Base-by-base conservation (phyloP, 2,329 filamentous ascomycete genomes). In the Cytospora schulzeri region DNA sequence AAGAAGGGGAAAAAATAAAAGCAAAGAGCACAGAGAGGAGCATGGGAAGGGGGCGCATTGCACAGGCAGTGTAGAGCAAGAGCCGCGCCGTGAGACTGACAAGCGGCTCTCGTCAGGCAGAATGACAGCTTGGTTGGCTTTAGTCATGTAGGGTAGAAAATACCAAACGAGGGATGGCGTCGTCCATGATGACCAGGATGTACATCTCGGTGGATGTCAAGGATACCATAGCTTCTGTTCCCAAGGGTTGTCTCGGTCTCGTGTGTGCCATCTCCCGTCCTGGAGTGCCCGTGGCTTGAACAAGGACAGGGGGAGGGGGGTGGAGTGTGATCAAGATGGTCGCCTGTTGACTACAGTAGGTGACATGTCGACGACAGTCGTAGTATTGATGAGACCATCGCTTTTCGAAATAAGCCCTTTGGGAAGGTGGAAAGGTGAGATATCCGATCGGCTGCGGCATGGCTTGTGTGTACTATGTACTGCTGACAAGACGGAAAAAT, bases 291-390 rank as follows among this genome's bases (percentile, higher is more conserved):
- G 4, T 9, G 38, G 8, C 17, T 41, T 35, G 33, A 15, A 14
- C 35, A 17, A 19, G 35, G n/a, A 7, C 9, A 35, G 17, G 35
- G 35, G 35, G 51, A 26, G 31, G 58, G 58, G 53, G 33, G 35
- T 24, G 12, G 50, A 61, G 50, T 35, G 12, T 31, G 50, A 51
- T 33, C 17, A 35, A 55, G 59, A 41, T 55, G 59, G 51, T 33
- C 51, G 59, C 29, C 28, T 24, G 51, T 50, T 56, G 52, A 54
- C 60, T 56, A 41, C 45, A 24, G 38, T 29, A 62, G 60, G 52
- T 54, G 52, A 56, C 51, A 38, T 54, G 26, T 62, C 60, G 38
- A 28, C 29, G 60, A 62, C 60, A 62, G 60, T 62, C 52, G 52
- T 38, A 62, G 51, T 62, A 56, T 62, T 62, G 60, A 45, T 35